A percentile compares a stretch with the other conserved stretches of the same genome.
Evolutionary conservation across 2,329 filamentous ascomycete genomes (phyloP).

Genomic region (Exophiala lecanii-corni): DNA sequence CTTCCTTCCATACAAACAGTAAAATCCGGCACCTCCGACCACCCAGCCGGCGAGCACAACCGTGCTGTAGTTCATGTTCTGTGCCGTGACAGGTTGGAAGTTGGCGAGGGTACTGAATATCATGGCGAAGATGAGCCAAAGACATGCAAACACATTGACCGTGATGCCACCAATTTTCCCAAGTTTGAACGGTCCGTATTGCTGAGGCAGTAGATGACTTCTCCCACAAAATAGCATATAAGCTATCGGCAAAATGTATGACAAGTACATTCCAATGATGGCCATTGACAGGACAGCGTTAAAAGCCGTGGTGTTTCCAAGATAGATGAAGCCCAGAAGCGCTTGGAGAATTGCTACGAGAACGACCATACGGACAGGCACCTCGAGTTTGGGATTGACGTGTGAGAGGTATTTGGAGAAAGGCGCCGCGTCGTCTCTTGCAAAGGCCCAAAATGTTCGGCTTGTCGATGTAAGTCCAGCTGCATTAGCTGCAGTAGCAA

Average conservation of each 20-base stretch:
- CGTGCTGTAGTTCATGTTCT: constrained; percentile 34
- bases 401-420: constrained; percentile 29
- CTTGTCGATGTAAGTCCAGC: constrained; percentile 34
- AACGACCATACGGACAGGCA: constrained; percentile 9
- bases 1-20: constrained; percentile 41
- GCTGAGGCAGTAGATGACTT: constrained; percentile 13
- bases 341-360: constrained; percentile 16
- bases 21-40: constrained; percentile 41
- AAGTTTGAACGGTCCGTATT: constrained; percentile 28
- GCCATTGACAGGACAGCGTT: constrained; percentile 27
- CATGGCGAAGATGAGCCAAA: constrained; percentile 29
- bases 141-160: constrained; percentile 29
- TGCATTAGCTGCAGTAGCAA: constrained; percentile 28
- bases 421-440: constrained; percentile 39
- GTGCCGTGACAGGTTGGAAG: constrained; percentile 29
- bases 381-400: constrained; percentile 20
- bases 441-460: constrained; percentile 37
- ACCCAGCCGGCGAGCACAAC: constrained; percentile 28
- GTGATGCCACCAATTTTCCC: constrained; percentile 25
- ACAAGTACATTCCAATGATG: constrained; percentile 41
- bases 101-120: constrained; percentile 33
- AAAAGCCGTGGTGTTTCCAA: constrained; percentile 24
- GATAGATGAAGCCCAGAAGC: constrained; percentile 16
- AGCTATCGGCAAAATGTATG: constrained; percentile 45
- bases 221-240: constrained; percentile 40